Evolutionary conservation across 352 stramenopile genomes (phyloP), one percentile per base, ranked within the genome.

Genomic region (Blastocystis sp.): DNA sequence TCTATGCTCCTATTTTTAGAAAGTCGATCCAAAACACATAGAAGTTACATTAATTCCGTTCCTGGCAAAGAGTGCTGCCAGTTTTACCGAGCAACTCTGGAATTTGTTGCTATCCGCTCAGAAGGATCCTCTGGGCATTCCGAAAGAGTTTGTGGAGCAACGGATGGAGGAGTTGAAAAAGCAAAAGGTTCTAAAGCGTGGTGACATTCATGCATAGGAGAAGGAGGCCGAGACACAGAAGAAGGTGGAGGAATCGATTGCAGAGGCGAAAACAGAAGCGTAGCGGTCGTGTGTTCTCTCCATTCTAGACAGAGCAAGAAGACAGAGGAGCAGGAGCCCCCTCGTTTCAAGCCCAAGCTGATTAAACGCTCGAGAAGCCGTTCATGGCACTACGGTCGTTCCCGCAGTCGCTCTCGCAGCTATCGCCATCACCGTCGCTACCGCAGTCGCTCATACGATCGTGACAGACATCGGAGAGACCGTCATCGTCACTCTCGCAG

Each of bases 31-130:
- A 9, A 89, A 89, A 26, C 63, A 89, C 55, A 89, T 89, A n/a
- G 41, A 79, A 89, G 66, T 89, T 8, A 89, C 63, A 30, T 26
- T 89, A 30, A 78, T 69, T 75, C 78, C 78, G 1, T 89, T 89
- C 43, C 76, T 89, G 50, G 78, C 34, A 26, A 37, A 34, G 50
- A 89, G 70, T 45, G 50, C 78, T 8, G 50, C 56, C 13, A 11
- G 37, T 0, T 89, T 89, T 30, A 89, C 66, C 13, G 66, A 89
- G 26, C 64, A 89, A 54, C 66, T 89, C 47, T 89, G 78, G 78
- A 50, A 53, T 8, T 43, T 89, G 26, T 54, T 89, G 26, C 55
- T 89, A 34, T 89, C 78, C 47, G 78, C 78, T 9, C 78, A 89
- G 30, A 79, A 89, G 2, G 78, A 89, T 55, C 55, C 55, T 3